Percentiles rank a stretch among this genome's conserved stretches.
Conservation (phyloP, 208 protist genomes). For the Trypanosoma melophagium region DNA sequence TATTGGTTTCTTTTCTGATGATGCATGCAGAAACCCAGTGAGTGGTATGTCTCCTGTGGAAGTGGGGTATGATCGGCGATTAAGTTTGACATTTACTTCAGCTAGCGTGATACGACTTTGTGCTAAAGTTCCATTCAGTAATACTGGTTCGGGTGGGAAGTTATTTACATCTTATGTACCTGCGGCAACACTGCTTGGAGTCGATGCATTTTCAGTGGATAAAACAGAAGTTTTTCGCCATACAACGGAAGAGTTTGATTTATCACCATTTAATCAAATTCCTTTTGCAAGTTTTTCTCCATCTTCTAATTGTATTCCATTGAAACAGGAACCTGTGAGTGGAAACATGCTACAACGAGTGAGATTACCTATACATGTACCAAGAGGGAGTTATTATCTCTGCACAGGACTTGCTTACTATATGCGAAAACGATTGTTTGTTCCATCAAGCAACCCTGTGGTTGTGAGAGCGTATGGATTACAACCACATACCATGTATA, state of each 20-base stretch:
- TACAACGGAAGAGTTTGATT: slow-evolving; percentile 21
- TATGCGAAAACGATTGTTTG: slow-evolving; percentile 35
- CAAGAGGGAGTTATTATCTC: slow-evolving; percentile 60
- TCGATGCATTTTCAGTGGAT: slow-evolving; percentile 32
- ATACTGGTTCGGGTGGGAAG: slow-evolving; percentile 5
- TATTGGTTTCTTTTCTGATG: slow-evolving; percentile 46
- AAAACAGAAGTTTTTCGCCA: slow-evolving; percentile 43
- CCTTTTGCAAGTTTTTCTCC: slow-evolving; percentile 37
- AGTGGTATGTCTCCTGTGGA: slow-evolving; percentile 2
- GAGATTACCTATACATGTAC: slow-evolving; percentile 40
- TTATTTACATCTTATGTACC: slow-evolving; percentile 15
- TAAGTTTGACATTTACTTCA: slow-evolving; percentile 19
- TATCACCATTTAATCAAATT: slow-evolving; percentile 20
- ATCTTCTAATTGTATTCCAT: slow-evolving; percentile 34
- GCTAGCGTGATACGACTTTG: slow-evolving; percentile 40
- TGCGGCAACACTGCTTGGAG: slow-evolving; percentile 30
- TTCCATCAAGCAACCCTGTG: slow-evolving; percentile 40
- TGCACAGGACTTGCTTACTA: slow-evolving; percentile 34
- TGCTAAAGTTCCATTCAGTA: slow-evolving; percentile 34
- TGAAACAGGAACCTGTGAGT: slow-evolving; percentile 35
- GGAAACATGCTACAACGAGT: slow-evolving; percentile 20
- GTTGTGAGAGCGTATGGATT: slow-evolving; percentile 58
- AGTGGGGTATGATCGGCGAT: slow-evolving; percentile 11
- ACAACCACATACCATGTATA: slow-evolving; percentile 64
- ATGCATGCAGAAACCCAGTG: slow-evolving; percentile 24